phyloP scores from a whole-genome alignment of 306 rosid genomes.

The Prunus mume region DNA sequence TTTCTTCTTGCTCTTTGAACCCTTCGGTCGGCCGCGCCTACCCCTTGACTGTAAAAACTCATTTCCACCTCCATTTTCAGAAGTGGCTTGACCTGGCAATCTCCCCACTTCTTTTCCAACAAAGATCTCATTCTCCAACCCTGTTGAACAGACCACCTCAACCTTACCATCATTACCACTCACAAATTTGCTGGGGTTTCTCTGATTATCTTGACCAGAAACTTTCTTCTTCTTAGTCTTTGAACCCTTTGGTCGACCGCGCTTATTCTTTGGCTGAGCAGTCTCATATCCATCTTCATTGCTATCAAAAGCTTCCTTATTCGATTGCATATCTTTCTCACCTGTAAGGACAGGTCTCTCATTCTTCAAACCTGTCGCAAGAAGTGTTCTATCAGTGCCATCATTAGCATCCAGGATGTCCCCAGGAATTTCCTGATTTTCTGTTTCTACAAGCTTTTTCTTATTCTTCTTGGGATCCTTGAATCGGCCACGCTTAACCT shows the following conservation, averaged over 20 bases:
- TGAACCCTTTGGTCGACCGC: slow-evolving; percentile 42
- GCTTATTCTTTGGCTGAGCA: too few relatives aligned
- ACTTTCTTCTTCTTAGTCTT: slow-evolving; percentile 20
- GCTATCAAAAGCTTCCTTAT: neutral
- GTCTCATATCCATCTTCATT: too few relatives aligned
- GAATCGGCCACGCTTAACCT: slow-evolving; percentile 30
- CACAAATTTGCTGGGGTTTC: too few relatives aligned
- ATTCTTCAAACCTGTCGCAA: neutral
- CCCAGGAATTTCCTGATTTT: neutral
- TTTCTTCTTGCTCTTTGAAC: too few relatives aligned
- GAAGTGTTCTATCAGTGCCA: neutral
- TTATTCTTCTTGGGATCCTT: slow-evolving; percentile 32
- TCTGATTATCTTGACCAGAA: too few relatives aligned
- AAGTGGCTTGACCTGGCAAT: neutral
- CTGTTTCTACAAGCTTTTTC: neutral
- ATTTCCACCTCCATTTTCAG: neutral
- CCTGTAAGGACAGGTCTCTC: too few relatives aligned
- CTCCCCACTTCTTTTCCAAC: neutral
- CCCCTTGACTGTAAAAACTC: slow-evolving; percentile 1
- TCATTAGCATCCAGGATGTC: neutral
- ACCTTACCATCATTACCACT: neutral
- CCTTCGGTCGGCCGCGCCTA: slow-evolving; percentile 11
- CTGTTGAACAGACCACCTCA: too few relatives aligned
- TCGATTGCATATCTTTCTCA: neutral
- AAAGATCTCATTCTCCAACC: neutral